Evolutionary conservation across 345 rosid genomes (phyloP).

Genomic region (Hibiscus mutabilis): DNA sequence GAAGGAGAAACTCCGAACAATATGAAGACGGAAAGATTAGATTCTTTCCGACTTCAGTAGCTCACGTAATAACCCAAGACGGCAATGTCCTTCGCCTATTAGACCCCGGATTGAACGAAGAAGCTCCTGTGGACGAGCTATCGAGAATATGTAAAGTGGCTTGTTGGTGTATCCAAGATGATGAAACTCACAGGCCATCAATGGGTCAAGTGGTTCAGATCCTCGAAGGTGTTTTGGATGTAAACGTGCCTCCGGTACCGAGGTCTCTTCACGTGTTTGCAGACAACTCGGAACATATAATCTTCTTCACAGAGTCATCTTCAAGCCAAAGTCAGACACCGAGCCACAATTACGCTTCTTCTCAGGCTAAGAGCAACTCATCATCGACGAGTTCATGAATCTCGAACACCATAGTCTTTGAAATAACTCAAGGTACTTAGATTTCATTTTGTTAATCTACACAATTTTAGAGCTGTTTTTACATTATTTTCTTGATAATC

Average conservation of each 20-base stretch:
- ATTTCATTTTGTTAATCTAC: neutral
- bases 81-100: constrained; percentile 45
- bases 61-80: constrained; percentile 35
- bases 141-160: constrained; percentile 55
- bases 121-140: constrained; percentile 52
- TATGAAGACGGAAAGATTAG: constrained; percentile 33
- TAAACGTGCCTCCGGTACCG: constrained; percentile 51
- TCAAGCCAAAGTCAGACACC: constrained; percentile 28
- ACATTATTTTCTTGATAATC: neutral
- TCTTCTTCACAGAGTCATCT: constrained; percentile 47
- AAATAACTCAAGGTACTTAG: neutral
- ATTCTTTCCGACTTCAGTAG: constrained; percentile 63
- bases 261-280: constrained; percentile 47
- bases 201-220: constrained; percentile 88
- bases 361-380: constrained; percentile 25
- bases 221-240: constrained; percentile 64
- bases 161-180: constrained; percentile 86
- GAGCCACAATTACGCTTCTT: constrained; percentile 21
- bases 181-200: constrained; percentile 61
- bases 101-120: constrained; percentile 40
- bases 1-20: constrained; percentile 62
- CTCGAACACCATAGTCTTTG: neutral
- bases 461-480: neutral
- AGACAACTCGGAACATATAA: constrained; percentile 24
- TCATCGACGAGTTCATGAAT: constrained; percentile 12